Evolutionary conservation across 192 early-diverging fungal species (phyloP).

Genomic region (Podila epigama): DNA sequence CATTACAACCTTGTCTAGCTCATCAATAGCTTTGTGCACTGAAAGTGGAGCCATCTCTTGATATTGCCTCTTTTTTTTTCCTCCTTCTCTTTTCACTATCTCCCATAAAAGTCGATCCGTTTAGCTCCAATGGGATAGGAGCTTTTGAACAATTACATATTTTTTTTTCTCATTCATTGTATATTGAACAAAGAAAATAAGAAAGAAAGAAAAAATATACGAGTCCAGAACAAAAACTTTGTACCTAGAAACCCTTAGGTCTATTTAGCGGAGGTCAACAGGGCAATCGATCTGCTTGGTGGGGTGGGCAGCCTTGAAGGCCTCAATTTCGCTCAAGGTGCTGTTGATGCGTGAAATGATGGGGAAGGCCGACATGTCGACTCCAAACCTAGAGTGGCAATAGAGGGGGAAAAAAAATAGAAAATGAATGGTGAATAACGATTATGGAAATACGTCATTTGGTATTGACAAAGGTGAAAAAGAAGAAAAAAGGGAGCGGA

Average conservation of each 20-base stretch:
- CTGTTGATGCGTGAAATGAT: slow-evolving; percentile 67
- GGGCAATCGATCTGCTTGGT: slow-evolving; percentile 74
- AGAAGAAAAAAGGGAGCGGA: background rate
- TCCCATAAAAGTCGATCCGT: too few relatives aligned
- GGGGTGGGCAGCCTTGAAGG: slow-evolving; percentile 72
- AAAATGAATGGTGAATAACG: background rate
- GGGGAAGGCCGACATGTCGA: slow-evolving; percentile 79
- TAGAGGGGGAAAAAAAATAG: background rate
- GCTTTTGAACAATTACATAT: background rate
- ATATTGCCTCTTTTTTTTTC: too few relatives aligned
- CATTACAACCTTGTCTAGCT: background rate
- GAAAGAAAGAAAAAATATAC: background rate
- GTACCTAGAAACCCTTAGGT: background rate
- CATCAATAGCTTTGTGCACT: background rate
- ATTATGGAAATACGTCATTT: background rate
- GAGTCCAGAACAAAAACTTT: background rate
- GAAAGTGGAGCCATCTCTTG: background rate
- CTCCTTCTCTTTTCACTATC: too few relatives aligned
- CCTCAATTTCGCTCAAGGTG: slow-evolving; percentile 61
- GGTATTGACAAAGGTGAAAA: background rate
- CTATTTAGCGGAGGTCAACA: slow-evolving; percentile 45
- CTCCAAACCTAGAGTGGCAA: slow-evolving; percentile 53
- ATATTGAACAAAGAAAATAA: too few relatives aligned
- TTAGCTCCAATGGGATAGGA: too few relatives aligned
- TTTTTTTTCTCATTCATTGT: too few relatives aligned